Base-by-base conservation (phyloP, 148 eudicot species). In the Selenicereus undatus region DNA sequence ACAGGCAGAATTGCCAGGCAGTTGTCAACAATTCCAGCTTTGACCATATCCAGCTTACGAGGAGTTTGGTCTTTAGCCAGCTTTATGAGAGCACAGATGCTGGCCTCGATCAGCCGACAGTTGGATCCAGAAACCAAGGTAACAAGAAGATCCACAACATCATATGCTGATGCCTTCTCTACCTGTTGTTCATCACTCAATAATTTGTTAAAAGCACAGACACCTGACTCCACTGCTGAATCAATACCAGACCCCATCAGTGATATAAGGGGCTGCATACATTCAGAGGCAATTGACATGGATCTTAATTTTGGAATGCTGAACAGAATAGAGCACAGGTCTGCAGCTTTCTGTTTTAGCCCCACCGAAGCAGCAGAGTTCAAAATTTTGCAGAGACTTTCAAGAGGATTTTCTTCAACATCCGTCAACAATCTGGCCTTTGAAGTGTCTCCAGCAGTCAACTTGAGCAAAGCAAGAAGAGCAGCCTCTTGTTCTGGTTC, bases 31-130 rank as follows among this genome's bases (percentile, higher is more conserved):
- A 94, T 78, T 39, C 96, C 96, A 62, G 89, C 88, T 78, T 88
- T 87, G 75, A 94, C 92, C 93, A 94, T 93, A 75, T 89, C 93
- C 80, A 89, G 48, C 85, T 93, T 93, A 74, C 91, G 86, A 43
- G 92, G 91, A 79, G 91, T 87, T 50, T 85, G 86, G 83, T 94
- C 96, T 84, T 92, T 90, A 16, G 94, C 98, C 75, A 92, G 70
- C 82, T 91, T 91, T 80, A 90, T 91, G 71, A 94, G 93, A 77
- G 90, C 87, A 78, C 85, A 78, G 24, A 90, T 86, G 85, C 91
- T 90, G 36, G 98, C 91, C 84, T 92, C 93, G 74, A 83, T 88
- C 76, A 91, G 89, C 79, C 86, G 89, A 73, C 82, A 68, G 36
- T 90, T 94, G 32, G 93, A 85, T 8, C 91, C 92, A 64, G 94